Conservation (phyloP, 129 eudicot genomes). For the Lonicera japonica region DNA sequence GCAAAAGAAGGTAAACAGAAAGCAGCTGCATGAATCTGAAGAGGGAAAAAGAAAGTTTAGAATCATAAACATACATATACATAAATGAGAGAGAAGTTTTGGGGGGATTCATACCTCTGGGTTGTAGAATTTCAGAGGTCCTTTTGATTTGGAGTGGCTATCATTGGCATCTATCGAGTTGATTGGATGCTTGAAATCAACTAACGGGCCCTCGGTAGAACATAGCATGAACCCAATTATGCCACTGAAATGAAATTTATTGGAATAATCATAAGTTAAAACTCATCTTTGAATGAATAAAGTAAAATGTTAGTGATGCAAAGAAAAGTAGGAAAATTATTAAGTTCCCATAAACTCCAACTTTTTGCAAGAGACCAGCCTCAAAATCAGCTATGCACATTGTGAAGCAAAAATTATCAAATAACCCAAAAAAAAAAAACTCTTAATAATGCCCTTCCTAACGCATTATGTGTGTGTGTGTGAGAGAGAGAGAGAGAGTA, state of each 20-base stretch:
- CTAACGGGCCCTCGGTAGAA: slow-evolving; percentile 80
- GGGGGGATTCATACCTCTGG: slow-evolving; percentile 43
- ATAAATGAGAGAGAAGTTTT: background rate
- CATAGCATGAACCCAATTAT: slow-evolving; percentile 96
- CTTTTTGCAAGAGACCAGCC: too few species aligned
- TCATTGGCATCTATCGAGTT: slow-evolving; percentile 66
- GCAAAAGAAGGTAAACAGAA: slow-evolving; percentile 94
- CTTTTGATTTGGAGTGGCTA: slow-evolving; percentile 23
- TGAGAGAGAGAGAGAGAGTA: slow-evolving; percentile 3
- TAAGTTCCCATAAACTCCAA: too few species aligned
- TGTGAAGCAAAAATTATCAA: too few species aligned
- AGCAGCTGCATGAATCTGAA: slow-evolving; percentile 76
- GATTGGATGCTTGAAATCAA: slow-evolving; percentile 78
- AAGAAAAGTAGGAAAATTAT: background rate
- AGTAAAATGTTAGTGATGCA: background rate
- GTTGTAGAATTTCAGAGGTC: slow-evolving; percentile 85
- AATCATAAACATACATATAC: background rate
- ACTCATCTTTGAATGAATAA: background rate
- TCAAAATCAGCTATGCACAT: too few species aligned
- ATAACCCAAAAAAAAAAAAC: too few species aligned
- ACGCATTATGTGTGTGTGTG: background rate
- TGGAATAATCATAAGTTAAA: background rate
- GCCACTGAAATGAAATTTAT: slow-evolving; percentile 45
- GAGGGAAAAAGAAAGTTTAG: background rate
- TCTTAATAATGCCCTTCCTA: too few species aligned